Evolutionary conservation across 164 flowering plant species (phyloP).

Genomic region (Stephania yunnanensis): DNA sequence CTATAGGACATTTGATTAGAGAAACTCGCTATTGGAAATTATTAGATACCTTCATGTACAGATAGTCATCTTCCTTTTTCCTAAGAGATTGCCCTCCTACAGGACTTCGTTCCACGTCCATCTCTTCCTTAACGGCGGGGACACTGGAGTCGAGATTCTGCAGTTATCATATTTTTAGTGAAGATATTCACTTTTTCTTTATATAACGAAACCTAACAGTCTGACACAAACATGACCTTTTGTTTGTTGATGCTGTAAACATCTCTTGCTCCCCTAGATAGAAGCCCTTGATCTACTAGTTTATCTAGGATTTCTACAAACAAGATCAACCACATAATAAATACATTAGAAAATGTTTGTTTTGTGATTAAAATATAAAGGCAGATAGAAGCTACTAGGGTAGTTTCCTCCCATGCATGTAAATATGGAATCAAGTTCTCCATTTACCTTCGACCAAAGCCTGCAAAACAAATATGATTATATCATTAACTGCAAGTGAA

Average conservation of each 20-base stretch:
- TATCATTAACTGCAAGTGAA: not conserved
- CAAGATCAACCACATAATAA: constrained; percentile 4
- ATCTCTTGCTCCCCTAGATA: constrained; percentile 56
- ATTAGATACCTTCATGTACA: constrained; percentile 70
- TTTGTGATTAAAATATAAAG: not conserved
- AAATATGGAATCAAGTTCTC: constrained; percentile 6
- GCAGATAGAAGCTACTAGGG: not conserved
- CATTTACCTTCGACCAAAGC: constrained; percentile 71
- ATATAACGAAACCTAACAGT: not conserved
- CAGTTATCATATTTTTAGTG: not conserved
- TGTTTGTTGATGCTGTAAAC: constrained; percentile 38
- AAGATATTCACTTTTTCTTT: not conserved
- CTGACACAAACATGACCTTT: constrained; percentile 37
- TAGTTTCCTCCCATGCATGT: constrained; percentile 6
- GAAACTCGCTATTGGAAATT: not conserved
- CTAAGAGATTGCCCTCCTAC: constrained; percentile 24
- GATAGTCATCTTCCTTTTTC: constrained; percentile 35
- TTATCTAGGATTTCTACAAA: constrained; percentile 67
- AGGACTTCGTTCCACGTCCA: constrained; percentile 25
- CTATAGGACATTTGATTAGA: not conserved
- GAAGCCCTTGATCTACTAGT: constrained; percentile 53
- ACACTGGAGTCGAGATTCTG: constrained; percentile 47
- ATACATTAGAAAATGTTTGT: not conserved
- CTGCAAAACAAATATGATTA: constrained; percentile 35
- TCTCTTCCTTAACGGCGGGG: constrained; percentile 65